Evolutionary conservation across 2,329 filamentous ascomycete species (phyloP), one percentile per base, ranked within the genome.

Genomic region (Talaromyces amestolkiae): DNA sequence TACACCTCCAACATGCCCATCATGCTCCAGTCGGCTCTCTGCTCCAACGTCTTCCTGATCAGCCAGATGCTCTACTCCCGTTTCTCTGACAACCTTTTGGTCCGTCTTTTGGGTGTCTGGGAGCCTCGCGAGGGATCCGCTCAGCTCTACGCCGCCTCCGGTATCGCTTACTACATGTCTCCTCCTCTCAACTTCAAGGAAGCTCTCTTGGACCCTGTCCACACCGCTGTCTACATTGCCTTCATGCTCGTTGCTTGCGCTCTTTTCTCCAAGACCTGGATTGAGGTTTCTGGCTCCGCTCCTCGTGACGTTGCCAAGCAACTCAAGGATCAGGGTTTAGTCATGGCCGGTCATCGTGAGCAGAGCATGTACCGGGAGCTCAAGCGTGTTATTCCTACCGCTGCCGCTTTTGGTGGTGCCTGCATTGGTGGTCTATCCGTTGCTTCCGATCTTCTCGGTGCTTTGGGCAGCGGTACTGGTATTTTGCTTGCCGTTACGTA

Each of bases 1-100:
- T 99, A 99, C 85, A 99, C 95, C 78, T 97, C 93, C 80, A 99
- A 99, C 90, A 99, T 99, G 96, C 95, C 95, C 78, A 99, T 99
- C 83, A 99, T 99, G 95, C 87, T 99, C 80, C 96, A 99, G 85
- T 98, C 94, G 58, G 95, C 95, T 73, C 88, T 99, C 72, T 97
- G 92, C 72, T 97, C 94, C 86, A 99, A 99, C 86, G 88, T 99
- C 82, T 99, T 99, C 89, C 85, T 99, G 70, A 93, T 99, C 84
- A 95, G 91, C 79, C 95, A 99, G 86, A 98, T 98, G 93, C 89
- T 99, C 72, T 98, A 96, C 89, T 96, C 92, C 69, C 93, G 94
- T 80, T 98, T 99, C 86, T 95, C 93, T 56, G 95, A 99, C 84
- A 99, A 99, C 86, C 90, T 99, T 69, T 88, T 99, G 66, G 95